Percentiles rank a stretch among this genome's conserved stretches.
Conservation (phyloP, 768 basidiomycete species). For the Sarcodon aspratus region DNA sequence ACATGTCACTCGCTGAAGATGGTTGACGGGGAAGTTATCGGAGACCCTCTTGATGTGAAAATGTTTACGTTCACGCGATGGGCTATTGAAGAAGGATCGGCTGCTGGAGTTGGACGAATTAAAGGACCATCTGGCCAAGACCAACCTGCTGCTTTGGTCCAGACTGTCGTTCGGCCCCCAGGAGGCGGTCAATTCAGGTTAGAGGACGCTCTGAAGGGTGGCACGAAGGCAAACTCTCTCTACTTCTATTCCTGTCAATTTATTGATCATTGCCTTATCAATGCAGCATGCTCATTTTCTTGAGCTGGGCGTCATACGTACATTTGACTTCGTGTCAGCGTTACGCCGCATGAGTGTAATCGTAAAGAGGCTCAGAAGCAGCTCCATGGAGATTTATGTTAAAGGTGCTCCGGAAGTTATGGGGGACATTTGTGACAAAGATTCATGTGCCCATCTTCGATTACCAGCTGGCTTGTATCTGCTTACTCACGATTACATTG, state of each 20-base stretch:
- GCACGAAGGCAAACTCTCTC: conserved; percentile 47
- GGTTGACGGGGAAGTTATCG: conserved; percentile 79
- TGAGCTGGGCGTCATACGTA: conserved; percentile 91
- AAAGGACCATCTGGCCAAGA: conserved; percentile 51
- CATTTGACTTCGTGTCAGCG: conserved; percentile 92
- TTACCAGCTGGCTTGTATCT: background rate
- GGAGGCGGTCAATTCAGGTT: conserved; percentile 84
- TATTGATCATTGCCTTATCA: conserved; percentile 1
- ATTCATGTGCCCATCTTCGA: conserved; percentile 51
- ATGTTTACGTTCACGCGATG: conserved; percentile 98
- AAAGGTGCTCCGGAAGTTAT: conserved; percentile 99
- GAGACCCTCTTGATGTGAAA: conserved; percentile 92
- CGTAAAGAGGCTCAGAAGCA: conserved; percentile 89
- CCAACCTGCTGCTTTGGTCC: conserved; percentile 80
- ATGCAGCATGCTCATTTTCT: conserved; percentile 89
- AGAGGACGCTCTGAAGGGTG: conserved; percentile 87
- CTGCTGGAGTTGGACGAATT: conserved; percentile 60
- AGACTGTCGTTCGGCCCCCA: conserved; percentile 91
- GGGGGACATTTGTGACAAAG: conserved; percentile 84
- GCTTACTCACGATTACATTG: conserved; percentile 7
- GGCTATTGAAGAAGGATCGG: conserved; percentile 86
- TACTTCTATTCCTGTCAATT: conserved; percentile 3
- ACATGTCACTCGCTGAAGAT: conserved; percentile 95
- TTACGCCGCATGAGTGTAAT: conserved; percentile 96
- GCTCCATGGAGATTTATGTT: conserved; percentile 94